These are phyloP conservation scores for Globisporangium spiculum DNA, from an alignment of 352 stramenopile genomes.

Conservation along the genomic window DNA sequence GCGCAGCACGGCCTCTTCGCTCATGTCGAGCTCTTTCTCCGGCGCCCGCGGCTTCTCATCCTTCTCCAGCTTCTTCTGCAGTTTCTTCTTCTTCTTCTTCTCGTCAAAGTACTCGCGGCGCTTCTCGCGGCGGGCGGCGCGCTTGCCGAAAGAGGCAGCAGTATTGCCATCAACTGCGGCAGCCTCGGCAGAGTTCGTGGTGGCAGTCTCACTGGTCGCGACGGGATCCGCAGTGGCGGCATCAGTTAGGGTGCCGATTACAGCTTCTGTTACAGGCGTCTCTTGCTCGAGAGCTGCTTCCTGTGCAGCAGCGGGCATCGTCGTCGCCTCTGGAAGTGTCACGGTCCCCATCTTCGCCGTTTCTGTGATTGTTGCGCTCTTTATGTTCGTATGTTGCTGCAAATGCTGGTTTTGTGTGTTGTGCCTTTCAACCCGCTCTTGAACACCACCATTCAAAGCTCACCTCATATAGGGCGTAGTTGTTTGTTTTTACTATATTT, in stretches of 20 bases:
- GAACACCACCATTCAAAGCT: not conserved
- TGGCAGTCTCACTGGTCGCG: not conserved
- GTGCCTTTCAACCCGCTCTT: not conserved
- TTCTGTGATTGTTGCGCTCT: not conserved
- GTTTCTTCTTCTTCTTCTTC: conserved; percentile 87
- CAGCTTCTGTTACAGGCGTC: not conserved
- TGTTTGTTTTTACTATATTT: not conserved
- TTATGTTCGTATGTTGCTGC: not conserved
- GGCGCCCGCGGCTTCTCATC: conserved; percentile 31
- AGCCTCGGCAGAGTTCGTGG: not conserved
- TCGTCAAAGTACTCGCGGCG: conserved; percentile 65
- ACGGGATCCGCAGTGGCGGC: not conserved
- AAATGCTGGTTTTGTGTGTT: not conserved
- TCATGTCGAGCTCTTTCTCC: conserved; percentile 74
- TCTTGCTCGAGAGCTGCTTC: not conserved
- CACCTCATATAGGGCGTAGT: not conserved
- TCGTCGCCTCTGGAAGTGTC: not conserved
- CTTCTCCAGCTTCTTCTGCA: conserved; percentile 43
- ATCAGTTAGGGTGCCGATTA: not conserved
- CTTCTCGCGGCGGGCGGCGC: conserved; percentile 56
- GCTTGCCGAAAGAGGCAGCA: conserved; percentile 35
- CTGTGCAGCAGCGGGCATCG: not conserved
- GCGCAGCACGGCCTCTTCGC: conserved; percentile 59
- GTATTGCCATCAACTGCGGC: conserved; percentile 12
- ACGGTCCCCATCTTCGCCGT: not conserved